These are phyloP conservation scores for Pleurotus salmoneostramineus DNA, from an alignment of 768 basidiomycete species.

Conservation along the genomic window DNA sequence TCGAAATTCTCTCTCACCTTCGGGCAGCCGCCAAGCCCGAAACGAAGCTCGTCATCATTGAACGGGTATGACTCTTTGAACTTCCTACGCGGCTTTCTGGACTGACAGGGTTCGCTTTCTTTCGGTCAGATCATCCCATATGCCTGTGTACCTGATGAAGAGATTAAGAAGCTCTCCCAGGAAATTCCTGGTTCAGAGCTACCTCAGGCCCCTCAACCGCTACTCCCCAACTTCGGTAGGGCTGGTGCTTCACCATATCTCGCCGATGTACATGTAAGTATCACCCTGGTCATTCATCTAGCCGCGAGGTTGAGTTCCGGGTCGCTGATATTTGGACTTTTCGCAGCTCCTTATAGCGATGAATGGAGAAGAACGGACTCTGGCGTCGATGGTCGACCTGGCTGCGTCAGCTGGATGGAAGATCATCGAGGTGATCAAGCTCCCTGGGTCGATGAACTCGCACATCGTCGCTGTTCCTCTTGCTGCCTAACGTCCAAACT, in stretches of 20 bases:
- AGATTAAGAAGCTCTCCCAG: background rate
- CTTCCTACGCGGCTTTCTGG: background rate
- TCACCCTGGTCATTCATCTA: background rate
- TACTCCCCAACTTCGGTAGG: constrained; percentile 22
- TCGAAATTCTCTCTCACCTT: constrained; percentile 20
- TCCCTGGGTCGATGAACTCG: background rate
- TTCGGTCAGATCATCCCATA: constrained; percentile 15
- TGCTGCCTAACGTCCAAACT: too few relatives aligned
- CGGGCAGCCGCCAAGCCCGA: constrained; percentile 17
- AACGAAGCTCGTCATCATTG: constrained; percentile 22
- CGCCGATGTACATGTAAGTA: constrained; percentile 20
- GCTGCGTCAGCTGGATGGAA: constrained; percentile 23
- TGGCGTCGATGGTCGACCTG: constrained; percentile 20
- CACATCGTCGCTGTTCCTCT: constrained; percentile 4
- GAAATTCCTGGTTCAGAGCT: background rate
- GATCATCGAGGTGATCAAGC: background rate
- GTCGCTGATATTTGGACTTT: background rate
- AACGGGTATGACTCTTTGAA: constrained; percentile 8
- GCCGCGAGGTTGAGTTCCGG: background rate
- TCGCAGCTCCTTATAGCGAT: constrained; percentile 23
- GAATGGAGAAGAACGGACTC: constrained; percentile 26
- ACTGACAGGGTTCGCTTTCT: too few relatives aligned
- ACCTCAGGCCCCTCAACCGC: constrained; percentile 16
- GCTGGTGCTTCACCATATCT: constrained; percentile 15
- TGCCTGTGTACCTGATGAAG: constrained; percentile 11